Evolutionary conservation across 2,329 filamentous ascomycete species (phyloP).

Genomic region (Helotiales sp.): DNA sequence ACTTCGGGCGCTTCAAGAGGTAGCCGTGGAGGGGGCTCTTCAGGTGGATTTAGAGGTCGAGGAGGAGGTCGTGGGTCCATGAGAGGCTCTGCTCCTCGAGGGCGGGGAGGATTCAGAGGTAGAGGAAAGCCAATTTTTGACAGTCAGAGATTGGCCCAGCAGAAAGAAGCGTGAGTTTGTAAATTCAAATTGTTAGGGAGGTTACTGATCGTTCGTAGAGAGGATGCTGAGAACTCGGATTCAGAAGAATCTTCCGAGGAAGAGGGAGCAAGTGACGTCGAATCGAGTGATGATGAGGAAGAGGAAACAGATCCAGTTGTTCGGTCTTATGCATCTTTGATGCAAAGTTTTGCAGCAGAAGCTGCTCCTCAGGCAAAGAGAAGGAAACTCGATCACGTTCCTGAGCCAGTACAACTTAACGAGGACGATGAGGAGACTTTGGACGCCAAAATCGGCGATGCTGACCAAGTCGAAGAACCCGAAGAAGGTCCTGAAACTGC

Average conservation of each 20-base stretch:
- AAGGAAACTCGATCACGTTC: conserved; percentile 55
- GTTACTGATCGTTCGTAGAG: too few species aligned
- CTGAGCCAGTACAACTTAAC: conserved; percentile 26
- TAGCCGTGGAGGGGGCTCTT: conserved; percentile 25
- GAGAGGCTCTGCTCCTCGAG: conserved; percentile 28
- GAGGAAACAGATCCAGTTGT: conserved; percentile 46
- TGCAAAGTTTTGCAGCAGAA: conserved; percentile 60
- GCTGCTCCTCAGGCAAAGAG: conserved; percentile 57
- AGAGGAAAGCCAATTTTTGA: conserved; percentile 51
- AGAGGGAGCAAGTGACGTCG: conserved; percentile 48
- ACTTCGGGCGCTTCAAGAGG: conserved; percentile 36
- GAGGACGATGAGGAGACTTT: conserved; percentile 25
- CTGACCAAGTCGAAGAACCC: conserved; percentile 54
- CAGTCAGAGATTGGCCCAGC: conserved; percentile 52
- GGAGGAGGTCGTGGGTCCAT: conserved; percentile 27
- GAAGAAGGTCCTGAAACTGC: conserved; percentile 52
- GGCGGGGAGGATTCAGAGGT: conserved; percentile 33
- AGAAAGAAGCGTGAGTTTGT: conserved; percentile 46
- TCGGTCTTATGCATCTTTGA: conserved; percentile 61
- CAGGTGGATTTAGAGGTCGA: conserved; percentile 38
- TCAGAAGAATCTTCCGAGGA: conserved; percentile 48
- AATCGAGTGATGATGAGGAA: conserved; percentile 53
- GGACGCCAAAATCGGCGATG: conserved; percentile 27
- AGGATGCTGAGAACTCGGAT: conserved; percentile 39
- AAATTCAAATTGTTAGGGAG: not conserved